Base-by-base conservation (phyloP, 352 stramenopile species). In the Phytophthora syringae region DNA sequence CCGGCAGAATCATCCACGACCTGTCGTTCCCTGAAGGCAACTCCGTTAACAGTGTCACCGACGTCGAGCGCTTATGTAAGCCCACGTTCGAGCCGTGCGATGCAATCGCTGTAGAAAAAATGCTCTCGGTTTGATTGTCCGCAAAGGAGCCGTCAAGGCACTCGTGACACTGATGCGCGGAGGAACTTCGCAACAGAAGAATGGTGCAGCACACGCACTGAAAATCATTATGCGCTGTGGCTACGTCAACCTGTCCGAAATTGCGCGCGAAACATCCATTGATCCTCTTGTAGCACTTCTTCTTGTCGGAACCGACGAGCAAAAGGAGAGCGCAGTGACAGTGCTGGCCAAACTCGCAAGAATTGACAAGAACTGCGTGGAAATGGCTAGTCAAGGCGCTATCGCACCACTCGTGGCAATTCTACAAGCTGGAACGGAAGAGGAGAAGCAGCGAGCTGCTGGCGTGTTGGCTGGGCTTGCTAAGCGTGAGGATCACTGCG, bases 71-170 rank as follows among this genome's bases (percentile, higher is more conserved):
- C 27, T 9, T 32, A 9, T 32, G 27, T 9, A 32, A 4, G 27
- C 27, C 7, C 27, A 7, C 4, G 27, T 32, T 32, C 27, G 27
- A 32, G 27, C 4, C 4, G 4, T 32, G 27, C 27, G 27, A 32
- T 32, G 27, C 7, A 32, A 32, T 32, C 27, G 27, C 27, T 9
- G 27, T 3, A 39, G 52, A 12, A 59, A 56, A 10, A 28, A 48
- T 20, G 10, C 6, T n/a, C 44, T 42, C 24, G 13, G 25, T 13
- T 27, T 28, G 10, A 70, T 70, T 39, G 49, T 47, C 3, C 9
- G 50, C 12, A 44, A 66, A 52, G 55, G 55, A 36, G 45, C 52
- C 3, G 51, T 59, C 20, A 20, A 20, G 5, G 13, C 15, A 5
- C 57, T 64, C 21, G 2, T 22, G 22, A 24, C 18, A 13, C 45